Conservation (phyloP, 2,329 filamentous ascomycete species). For the Tolypocladium album region DNA sequence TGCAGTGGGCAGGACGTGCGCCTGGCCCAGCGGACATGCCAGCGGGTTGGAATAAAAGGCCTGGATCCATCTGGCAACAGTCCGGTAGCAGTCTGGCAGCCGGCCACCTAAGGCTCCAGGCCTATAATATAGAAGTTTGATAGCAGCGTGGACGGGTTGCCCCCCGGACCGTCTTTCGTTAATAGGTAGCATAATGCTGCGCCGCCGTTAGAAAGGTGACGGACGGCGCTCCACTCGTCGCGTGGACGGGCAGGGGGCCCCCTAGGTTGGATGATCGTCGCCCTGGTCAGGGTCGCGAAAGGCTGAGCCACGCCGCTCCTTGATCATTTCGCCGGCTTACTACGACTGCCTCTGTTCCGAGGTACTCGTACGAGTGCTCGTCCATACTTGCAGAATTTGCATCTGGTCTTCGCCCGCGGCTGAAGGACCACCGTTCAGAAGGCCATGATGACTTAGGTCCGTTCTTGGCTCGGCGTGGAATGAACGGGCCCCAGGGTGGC, state of each 20-base stretch:
- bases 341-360: no score
- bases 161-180: background rate
- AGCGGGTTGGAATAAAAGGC: background rate
- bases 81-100: background rate
- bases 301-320: background rate
- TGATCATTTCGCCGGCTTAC: background rate
- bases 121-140: background rate
- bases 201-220: background rate
- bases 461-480: background rate
- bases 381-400: background rate
- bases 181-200: background rate
- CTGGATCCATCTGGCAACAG: background rate
- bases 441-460: background rate
- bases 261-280: slow-evolving; percentile 1
- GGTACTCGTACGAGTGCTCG: no score
- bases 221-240: slow-evolving; percentile 1
- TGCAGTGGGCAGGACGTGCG: background rate
- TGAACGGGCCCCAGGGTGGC: background rate
- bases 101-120: background rate
- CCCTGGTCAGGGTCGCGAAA: background rate
- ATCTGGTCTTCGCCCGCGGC: background rate
- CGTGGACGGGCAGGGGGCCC: background rate
- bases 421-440: background rate
- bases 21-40: background rate
- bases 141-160: background rate